Percentiles rank a stretch among this genome's conserved stretches.
Evolutionary conservation across 345 rosid species (phyloP).

Genomic region (Carallia brachiata): DNA sequence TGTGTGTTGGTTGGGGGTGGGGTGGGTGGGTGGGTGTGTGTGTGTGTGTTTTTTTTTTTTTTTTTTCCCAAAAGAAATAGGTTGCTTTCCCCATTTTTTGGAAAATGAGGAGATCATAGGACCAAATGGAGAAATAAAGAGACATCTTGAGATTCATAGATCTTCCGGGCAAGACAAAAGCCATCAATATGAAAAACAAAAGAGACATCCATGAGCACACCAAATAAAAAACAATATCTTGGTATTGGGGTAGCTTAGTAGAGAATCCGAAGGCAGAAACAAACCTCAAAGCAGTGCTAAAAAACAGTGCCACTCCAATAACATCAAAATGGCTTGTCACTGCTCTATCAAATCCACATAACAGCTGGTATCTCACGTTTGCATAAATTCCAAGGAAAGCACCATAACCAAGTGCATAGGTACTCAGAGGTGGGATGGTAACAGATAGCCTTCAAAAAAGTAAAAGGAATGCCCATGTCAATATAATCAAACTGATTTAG

Average conservation of each 20-base stretch:
- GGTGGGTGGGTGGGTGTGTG: no score
- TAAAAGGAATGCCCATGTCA: neutral
- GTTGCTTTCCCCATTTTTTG: no score
- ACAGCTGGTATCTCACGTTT: constrained; percentile 76
- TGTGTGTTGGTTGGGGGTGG: no score
- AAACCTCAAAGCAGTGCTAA: constrained; percentile 85
- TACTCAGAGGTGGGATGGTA: constrained; percentile 64
- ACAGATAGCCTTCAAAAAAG: constrained; percentile 60
- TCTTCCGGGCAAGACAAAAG: no score
- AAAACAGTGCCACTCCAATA: constrained; percentile 84
- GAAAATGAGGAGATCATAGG: no score
- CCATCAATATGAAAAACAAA: no score
- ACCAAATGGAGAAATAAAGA: no score
- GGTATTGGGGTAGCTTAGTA: no score
- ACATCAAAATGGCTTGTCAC: constrained; percentile 82
- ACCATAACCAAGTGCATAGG: constrained; percentile 76
- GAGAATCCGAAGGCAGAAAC: constrained; percentile 13
- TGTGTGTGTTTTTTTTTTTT: no score
- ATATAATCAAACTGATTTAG: neutral
- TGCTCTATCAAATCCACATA: constrained; percentile 76
- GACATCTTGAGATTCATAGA: no score
- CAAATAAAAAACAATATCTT: neutral
- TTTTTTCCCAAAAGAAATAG: no score
- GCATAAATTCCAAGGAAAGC: constrained; percentile 90
- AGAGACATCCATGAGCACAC: neutral